These are phyloP conservation scores for Coccomyxa subellipsoidea DNA, from an alignment of 163 green algal genomes.

Conservation along the genomic window DNA sequence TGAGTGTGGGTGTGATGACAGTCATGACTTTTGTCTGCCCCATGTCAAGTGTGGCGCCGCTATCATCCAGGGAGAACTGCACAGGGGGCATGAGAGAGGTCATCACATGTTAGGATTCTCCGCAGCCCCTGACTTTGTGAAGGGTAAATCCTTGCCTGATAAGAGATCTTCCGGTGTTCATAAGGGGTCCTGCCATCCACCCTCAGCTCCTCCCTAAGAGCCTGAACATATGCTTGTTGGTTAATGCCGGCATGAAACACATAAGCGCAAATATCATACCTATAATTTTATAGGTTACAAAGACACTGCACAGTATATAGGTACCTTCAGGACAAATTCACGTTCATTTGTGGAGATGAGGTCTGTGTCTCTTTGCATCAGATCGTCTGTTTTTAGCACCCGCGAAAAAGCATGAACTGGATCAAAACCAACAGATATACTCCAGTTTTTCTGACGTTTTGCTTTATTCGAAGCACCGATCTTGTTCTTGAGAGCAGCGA, in stretches of 20 bases:
- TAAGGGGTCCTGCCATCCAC: constrained; percentile 61
- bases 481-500: too few relatives aligned
- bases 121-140: too few relatives aligned
- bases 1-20: constrained; percentile 66
- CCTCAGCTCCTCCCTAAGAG: constrained; percentile 53
- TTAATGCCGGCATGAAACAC: background rate
- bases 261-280: background rate
- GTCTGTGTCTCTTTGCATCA: constrained; percentile 40
- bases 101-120: too few relatives aligned
- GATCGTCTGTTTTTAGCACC: background rate
- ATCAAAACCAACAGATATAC: too few relatives aligned
- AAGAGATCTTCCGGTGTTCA: constrained; percentile 51
- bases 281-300: background rate
- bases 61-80: constrained; percentile 68
- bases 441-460: too few relatives aligned
- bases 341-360: constrained; percentile 62
- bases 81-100: background rate
- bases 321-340: constrained; percentile 68
- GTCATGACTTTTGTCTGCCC: constrained; percentile 69
- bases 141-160: constrained; percentile 38
- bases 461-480: too few relatives aligned
- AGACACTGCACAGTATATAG: background rate
- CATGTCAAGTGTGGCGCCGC: constrained; percentile 66
- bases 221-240: constrained; percentile 29
- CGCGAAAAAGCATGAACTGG: too few relatives aligned